Evolutionary conservation across 1,284 basidiomycete genomes (phyloP).

Genomic region (Coniferiporia weirii): DNA sequence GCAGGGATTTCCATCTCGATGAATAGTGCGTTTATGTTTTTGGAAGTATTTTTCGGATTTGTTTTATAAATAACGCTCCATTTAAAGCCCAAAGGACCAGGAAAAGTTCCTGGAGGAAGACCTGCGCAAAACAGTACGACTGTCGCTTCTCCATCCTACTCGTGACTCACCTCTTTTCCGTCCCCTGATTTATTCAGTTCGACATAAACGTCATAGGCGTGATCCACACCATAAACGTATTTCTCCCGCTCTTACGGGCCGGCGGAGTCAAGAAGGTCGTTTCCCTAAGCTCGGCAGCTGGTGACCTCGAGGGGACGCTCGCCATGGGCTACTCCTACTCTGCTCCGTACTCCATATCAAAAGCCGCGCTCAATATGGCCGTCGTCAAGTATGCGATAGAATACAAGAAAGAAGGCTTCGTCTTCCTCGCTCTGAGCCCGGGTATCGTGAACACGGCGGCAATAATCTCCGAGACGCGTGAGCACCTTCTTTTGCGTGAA

Average conservation of each 20-base stretch:
- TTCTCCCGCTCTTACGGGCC: constrained; percentile 36
- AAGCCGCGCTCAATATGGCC: constrained; percentile 36
- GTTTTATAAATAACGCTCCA: not conserved
- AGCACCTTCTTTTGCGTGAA: not conserved
- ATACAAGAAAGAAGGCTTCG: constrained; percentile 32
- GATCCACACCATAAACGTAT: constrained; percentile 32
- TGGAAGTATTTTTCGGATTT: not conserved
- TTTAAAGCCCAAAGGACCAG: not conserved
- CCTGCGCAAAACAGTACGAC: constrained; percentile 21
- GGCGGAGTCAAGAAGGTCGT: constrained; percentile 35
- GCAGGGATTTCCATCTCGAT: constrained; percentile 15
- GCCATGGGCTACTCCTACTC: constrained; percentile 10
- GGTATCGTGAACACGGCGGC: constrained; percentile 31
- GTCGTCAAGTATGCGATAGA: constrained; percentile 34
- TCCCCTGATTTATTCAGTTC: constrained; percentile 19
- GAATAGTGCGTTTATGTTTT: constrained; percentile 18
- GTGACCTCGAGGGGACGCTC: constrained; percentile 26
- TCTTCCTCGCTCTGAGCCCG: constrained; percentile 33
- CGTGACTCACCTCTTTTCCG: not conserved
- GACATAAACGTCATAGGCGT: constrained; percentile 35
- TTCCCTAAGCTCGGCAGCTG: constrained; percentile 29
- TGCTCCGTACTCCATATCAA: constrained; percentile 32
- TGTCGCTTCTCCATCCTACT: constrained; percentile 11
- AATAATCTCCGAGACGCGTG: not conserved
- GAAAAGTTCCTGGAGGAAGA: constrained; percentile 23